Evolutionary conservation across 352 stramenopile genomes (phyloP).

Genomic region (Phytophthora foliorum): DNA sequence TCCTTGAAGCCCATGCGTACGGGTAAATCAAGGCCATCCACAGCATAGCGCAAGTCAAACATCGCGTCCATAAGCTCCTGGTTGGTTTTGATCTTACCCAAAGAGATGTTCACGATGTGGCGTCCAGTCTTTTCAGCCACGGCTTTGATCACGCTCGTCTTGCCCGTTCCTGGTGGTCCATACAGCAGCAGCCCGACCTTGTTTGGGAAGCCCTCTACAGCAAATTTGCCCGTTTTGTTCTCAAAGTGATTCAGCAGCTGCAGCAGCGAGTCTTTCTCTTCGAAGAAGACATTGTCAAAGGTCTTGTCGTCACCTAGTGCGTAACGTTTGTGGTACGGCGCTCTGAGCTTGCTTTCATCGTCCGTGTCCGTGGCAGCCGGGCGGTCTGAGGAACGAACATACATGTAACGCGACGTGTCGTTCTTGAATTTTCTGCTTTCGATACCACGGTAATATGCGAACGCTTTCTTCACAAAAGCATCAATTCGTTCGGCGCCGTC

Average conservation of each 20-base stretch:
- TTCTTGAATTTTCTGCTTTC: constrained; percentile 47
- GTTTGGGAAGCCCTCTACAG: constrained; percentile 90
- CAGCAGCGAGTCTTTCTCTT: constrained; percentile 80
- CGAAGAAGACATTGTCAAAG: constrained; percentile 91
- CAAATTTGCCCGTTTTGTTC: constrained; percentile 82
- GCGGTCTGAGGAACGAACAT: constrained; percentile 35
- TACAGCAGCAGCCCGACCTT: constrained; percentile 89
- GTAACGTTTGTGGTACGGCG: constrained; percentile 72
- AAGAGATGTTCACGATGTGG: constrained; percentile 77
- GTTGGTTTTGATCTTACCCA: constrained; percentile 83
- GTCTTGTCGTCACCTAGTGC: constrained; percentile 87
- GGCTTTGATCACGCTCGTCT: constrained; percentile 91
- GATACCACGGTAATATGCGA: constrained; percentile 42
- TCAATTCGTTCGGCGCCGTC: constrained; percentile 49
- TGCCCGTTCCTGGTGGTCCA: constrained; percentile 87
- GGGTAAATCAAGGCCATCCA: constrained; percentile 67
- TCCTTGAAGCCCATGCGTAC: constrained; percentile 81
- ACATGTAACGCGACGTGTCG: constrained; percentile 61
- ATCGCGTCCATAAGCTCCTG: constrained; percentile 86
- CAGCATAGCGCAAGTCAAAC: constrained; percentile 72
- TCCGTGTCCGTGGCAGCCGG: constrained; percentile 14
- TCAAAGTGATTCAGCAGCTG: constrained; percentile 80
- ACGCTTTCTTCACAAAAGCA: constrained; percentile 47
- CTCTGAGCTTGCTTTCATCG: constrained; percentile 19
- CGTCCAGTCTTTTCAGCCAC: constrained; percentile 77